Evolutionary conservation across 2,329 filamentous ascomycete genomes (phyloP).

Genomic region (Neoarthrinium moseri): DNA sequence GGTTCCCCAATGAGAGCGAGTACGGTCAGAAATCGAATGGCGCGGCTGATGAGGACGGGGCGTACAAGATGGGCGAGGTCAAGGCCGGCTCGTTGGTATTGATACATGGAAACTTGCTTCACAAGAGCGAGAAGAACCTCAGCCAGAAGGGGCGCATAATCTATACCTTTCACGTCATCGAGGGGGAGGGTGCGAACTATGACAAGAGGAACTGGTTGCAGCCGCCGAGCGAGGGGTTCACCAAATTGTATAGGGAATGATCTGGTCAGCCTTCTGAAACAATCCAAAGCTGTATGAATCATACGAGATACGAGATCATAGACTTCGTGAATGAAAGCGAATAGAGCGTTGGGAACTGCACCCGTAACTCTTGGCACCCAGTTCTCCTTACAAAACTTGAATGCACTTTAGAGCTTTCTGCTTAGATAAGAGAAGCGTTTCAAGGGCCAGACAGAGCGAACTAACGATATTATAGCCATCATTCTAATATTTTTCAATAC

Average conservation of each 20-base stretch:
- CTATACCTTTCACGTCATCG: constrained; percentile 97
- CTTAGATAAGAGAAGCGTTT: too few relatives aligned
- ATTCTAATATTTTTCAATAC: too few relatives aligned
- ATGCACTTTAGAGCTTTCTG: too few relatives aligned
- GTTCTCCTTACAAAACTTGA: too few relatives aligned
- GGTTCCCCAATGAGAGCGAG: constrained; percentile 57
- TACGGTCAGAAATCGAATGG: constrained; percentile 43
- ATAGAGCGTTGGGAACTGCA: too few relatives aligned
- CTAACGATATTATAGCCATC: too few relatives aligned
- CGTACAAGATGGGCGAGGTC: constrained; percentile 80
- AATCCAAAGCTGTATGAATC: too few relatives aligned
- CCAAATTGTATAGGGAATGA: constrained; percentile 51
- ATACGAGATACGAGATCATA: too few relatives aligned
- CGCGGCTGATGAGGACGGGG: constrained; percentile 40
- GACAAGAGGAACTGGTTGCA: constrained; percentile 93
- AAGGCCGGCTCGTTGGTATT: constrained; percentile 88
- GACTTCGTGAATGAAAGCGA: too few relatives aligned
- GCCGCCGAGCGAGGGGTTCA: constrained; percentile 78
- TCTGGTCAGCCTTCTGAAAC: too few relatives aligned
- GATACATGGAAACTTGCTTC: constrained; percentile 92
- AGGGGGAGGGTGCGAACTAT: constrained; percentile 71
- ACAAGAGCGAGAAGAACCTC: constrained; percentile 92
- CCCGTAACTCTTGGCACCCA: too few relatives aligned
- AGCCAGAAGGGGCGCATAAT: constrained; percentile 87
- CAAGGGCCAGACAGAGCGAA: too few relatives aligned